A percentile compares a stretch with the other conserved stretches of the same genome.
These are phyloP conservation scores for Candida krabiensis DNA, from an alignment of 805 yeast genomes.

Conservation along the genomic window DNA sequence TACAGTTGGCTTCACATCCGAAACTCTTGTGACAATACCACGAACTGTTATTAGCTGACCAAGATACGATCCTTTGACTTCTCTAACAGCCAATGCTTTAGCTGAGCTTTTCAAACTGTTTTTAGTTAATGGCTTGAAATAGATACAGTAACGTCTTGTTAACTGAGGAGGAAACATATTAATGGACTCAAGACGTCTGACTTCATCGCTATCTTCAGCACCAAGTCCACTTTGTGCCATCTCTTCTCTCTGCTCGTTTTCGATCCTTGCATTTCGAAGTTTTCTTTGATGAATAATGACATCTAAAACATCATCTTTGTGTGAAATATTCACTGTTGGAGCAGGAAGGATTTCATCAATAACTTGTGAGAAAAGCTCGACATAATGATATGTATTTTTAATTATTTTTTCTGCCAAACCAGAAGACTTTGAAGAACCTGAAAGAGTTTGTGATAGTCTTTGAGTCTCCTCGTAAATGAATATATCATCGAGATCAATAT, in stretches of 20 bases:
- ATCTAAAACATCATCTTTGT: slow-evolving; percentile 88
- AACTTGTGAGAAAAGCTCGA: slow-evolving; percentile 71
- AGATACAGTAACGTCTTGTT: slow-evolving; percentile 82
- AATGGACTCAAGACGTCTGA: slow-evolving; percentile 25
- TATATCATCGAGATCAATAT: slow-evolving; percentile 83
- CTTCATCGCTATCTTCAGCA: slow-evolving; percentile 16
- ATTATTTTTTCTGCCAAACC: slow-evolving; percentile 56
- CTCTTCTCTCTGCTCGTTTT: slow-evolving; percentile 67
- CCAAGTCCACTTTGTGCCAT: slow-evolving; percentile 43
- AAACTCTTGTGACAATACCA: slow-evolving; percentile 92
- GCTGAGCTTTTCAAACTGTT: slow-evolving; percentile 35
- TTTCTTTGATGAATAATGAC: slow-evolving; percentile 89
- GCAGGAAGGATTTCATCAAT: slow-evolving; percentile 83
- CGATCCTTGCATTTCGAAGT: slow-evolving; percentile 73
- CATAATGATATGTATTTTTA: slow-evolving; percentile 75
- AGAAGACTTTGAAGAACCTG: slow-evolving; percentile 16
- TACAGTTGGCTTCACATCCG: slow-evolving; percentile 93
- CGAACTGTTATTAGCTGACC: slow-evolving; percentile 89
- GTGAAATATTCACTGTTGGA: slow-evolving; percentile 77
- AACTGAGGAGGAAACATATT: slow-evolving; percentile 81
- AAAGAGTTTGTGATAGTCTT: slow-evolving; percentile 14
- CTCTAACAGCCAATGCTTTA: slow-evolving; percentile 83
- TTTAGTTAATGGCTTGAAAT: slow-evolving; percentile 74
- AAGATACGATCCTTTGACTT: slow-evolving; percentile 76
- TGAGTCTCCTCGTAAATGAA: slow-evolving; percentile 60